A percentile compares a stretch with the other conserved stretches of the same genome.
These are phyloP conservation scores for Agrostemma githago DNA, from an alignment of 148 eudicot species.

Conservation along the genomic window DNA sequence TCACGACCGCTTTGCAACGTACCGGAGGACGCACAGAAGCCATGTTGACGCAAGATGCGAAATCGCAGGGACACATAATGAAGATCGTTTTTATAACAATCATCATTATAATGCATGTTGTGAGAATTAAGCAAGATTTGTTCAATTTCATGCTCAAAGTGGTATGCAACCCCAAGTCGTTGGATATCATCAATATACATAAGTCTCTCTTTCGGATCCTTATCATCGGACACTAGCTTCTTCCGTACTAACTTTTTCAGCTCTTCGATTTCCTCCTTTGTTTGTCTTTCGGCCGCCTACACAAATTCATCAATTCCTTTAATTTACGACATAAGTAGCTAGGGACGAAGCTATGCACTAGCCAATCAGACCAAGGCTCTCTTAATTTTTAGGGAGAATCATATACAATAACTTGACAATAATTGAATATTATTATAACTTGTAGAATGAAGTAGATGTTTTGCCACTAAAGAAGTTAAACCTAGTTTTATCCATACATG, in stretches of 20 bases:
- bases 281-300: constrained; percentile 1
- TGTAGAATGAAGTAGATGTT: too few relatives aligned
- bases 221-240: background rate
- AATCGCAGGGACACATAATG: constrained; percentile 38
- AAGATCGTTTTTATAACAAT: constrained; percentile 23
- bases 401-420: too few relatives aligned
- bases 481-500: too few relatives aligned
- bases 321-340: too few relatives aligned
- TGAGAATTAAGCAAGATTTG: constrained; percentile 9
- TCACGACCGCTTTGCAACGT: background rate
- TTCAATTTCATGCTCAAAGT: constrained; percentile 22
- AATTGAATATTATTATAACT: too few relatives aligned
- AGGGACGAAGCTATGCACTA: too few relatives aligned
- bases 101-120: background rate
- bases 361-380: too few relatives aligned
- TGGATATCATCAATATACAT: background rate
- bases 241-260: constrained; percentile 14
- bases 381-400: too few relatives aligned
- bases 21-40: constrained; percentile 28
- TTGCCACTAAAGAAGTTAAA: too few relatives aligned
- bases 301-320: too few relatives aligned
- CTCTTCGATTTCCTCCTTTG: background rate
- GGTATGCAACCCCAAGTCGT: constrained; percentile 21
- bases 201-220: constrained; percentile 10
- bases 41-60: constrained; percentile 38